Base-by-base conservation (phyloP, 768 basidiomycete genomes). In the Fomitopsis pulvina region DNA sequence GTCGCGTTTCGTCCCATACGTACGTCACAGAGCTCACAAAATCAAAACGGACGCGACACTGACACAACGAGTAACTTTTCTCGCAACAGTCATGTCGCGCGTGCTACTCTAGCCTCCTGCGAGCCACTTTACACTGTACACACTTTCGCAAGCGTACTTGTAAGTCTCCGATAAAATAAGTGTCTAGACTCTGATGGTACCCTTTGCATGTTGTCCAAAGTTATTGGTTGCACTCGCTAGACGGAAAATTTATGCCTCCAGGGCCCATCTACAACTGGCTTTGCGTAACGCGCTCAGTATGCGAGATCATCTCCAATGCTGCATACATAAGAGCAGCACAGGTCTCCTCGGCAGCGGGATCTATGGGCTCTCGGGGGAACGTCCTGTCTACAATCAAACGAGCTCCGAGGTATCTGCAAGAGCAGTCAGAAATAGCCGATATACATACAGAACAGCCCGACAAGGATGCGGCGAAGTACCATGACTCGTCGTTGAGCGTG, bases 191-290 rank as follows among this genome's bases (percentile, higher is more conserved):
- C n/a, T n/a, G n/a, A n/a, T n/a, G n/a, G n/a, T n/a, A n/a, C n/a
- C n/a, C n/a, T n/a, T n/a, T n/a, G n/a, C n/a, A n/a, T n/a, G n/a
- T n/a, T n/a, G n/a, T n/a, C n/a, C n/a, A n/a, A n/a, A n/a, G n/a
- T n/a, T n/a, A n/a, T n/a, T n/a, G n/a, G n/a, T n/a, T n/a, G n/a
- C n/a, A n/a, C n/a, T n/a, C n/a, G n/a, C n/a, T n/a, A n/a, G n/a
- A n/a, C n/a, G n/a, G n/a, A n/a, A n/a, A n/a, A n/a, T n/a, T n/a
- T n/a, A 86, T 87, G 85, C 82, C 84, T 57, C 82, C 85, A 44
- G 75, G 83, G 41, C 76, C 81, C 28, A 75, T 75, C 11, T 87
- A 77, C 68, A 85, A 83, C 71, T 85, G 82, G 79, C 63, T 85
- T 49, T 84, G 83, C 59, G 85, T 86, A 26, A 68, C 78, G 41